Conservation (phyloP, 768 basidiomycete genomes). For the Russula lepida region DNA sequence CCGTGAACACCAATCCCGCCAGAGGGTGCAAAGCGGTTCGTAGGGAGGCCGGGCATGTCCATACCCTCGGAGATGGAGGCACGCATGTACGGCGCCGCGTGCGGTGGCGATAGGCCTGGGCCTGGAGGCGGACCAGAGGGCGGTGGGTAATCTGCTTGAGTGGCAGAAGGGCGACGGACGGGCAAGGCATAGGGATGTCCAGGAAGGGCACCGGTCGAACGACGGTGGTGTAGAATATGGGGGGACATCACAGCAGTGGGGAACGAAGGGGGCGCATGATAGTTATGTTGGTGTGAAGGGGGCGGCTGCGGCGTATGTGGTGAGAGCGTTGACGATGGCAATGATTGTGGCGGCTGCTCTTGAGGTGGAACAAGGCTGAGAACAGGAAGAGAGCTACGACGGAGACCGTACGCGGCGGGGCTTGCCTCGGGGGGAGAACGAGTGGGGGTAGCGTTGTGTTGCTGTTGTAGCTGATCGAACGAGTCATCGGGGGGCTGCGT, state of each 20-base stretch:
- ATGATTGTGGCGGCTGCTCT: background rate
- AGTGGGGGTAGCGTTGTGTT: background rate
- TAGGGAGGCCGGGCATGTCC: slow-evolving; percentile 12
- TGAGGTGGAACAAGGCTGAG: slow-evolving; percentile 15
- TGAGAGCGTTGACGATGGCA: background rate
- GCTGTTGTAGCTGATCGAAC: background rate
- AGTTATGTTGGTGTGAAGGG: background rate
- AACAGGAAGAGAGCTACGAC: slow-evolving; percentile 17
- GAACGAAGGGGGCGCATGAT: slow-evolving; percentile 3
- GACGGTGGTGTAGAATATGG: slow-evolving; percentile 15
- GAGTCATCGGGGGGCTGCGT: background rate
- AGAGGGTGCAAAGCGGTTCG: background rate
- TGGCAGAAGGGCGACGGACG: slow-evolving; percentile 3
- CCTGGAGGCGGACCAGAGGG: slow-evolving; percentile 13
- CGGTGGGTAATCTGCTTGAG: slow-evolving; percentile 1
- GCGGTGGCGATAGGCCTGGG: slow-evolving; percentile 7
- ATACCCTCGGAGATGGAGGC: slow-evolving; percentile 17
- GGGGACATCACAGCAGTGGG: slow-evolving; percentile 7
- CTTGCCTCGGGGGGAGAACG: slow-evolving; percentile 6
- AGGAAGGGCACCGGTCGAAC: slow-evolving; percentile 12
- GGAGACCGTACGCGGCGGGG: slow-evolving; percentile 9
- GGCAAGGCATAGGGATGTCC: slow-evolving; percentile 12
- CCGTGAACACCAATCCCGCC: background rate
- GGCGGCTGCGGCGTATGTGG: background rate
- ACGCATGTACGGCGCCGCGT: slow-evolving; percentile 11